A percentile compares a stretch with the other conserved stretches of the same genome.
These are phyloP conservation scores for Plasmodium inui DNA, from an alignment of 169 alveolate species.

Conservation along the genomic window DNA sequence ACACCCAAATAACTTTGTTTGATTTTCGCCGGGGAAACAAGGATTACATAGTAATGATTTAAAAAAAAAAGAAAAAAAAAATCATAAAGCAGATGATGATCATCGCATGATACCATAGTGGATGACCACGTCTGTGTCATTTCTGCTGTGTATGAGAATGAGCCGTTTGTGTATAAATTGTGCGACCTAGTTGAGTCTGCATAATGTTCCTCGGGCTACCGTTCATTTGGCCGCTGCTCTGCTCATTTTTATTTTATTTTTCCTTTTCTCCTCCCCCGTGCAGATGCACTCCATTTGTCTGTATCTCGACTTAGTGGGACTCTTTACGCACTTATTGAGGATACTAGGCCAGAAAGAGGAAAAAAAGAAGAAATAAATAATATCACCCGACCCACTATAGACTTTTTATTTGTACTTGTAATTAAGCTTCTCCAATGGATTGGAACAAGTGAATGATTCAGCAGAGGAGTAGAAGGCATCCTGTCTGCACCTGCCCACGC, in stretches of 20 bases:
- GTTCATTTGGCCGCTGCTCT: background rate
- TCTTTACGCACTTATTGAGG: conserved; percentile 67
- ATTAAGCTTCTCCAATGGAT: background rate
- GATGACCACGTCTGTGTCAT: background rate
- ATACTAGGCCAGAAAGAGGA: conserved; percentile 66
- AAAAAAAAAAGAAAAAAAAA: background rate
- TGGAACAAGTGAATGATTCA: conserved; percentile 11
- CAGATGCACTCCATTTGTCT: conserved; percentile 71
- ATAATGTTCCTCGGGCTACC: background rate
- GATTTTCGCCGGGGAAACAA: conserved; percentile 74
- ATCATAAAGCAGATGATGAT: background rate
- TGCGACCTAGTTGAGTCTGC: background rate
- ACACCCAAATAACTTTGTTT: conserved; percentile 64
- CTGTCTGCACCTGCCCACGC: background rate
- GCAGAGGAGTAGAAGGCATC: background rate
- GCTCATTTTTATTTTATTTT: background rate
- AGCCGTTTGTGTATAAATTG: background rate
- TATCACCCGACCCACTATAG: background rate
- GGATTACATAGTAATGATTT: conserved; percentile 62
- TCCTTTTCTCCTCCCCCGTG: background rate
- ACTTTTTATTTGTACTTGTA: background rate
- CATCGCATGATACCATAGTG: background rate
- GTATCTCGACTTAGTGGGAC: conserved; percentile 55
- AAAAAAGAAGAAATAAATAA: conserved; percentile 31
- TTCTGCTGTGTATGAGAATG: background rate